Percentiles rank a stretch among this genome's conserved stretches.
These are phyloP conservation scores for Glonium stellatum DNA, from an alignment of 495 filamentous ascomycete genomes.

Conservation along the genomic window DNA sequence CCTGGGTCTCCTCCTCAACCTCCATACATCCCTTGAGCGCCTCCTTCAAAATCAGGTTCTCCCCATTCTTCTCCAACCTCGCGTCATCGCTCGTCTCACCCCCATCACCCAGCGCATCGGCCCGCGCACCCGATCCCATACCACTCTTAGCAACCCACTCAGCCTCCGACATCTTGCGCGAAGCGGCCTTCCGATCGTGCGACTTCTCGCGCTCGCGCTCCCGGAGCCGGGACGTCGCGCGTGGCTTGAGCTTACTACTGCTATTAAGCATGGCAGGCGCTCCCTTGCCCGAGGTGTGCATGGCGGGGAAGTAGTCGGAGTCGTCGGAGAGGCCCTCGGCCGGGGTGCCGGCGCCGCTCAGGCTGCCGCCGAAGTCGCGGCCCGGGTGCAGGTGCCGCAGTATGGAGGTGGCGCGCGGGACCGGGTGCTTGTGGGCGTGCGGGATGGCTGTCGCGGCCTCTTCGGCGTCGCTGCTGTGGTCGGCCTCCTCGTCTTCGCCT, in stretches of 20 bases:
- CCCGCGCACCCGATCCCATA: conserved; percentile 35
- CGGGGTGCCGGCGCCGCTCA: conserved; percentile 24
- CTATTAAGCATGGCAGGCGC: too few species aligned
- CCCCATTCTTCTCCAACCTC: conserved; percentile 1
- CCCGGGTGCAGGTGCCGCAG: conserved; percentile 13
- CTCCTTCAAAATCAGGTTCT: conserved; percentile 17
- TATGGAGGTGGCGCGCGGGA: conserved; percentile 15
- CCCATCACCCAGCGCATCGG: conserved; percentile 38
- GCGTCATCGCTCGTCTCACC: conserved; percentile 19
- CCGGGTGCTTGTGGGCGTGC: conserved; percentile 10
- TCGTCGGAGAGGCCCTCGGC: conserved; percentile 36
- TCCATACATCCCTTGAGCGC: conserved; percentile 26
- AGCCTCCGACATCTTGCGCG: conserved; percentile 28
- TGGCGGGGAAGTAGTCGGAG: conserved; percentile 29
- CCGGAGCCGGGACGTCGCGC: conserved; percentile 17
- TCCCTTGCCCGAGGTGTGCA: not conserved
- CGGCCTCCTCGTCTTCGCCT: not conserved
- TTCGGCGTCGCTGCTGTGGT: conserved; percentile 12
- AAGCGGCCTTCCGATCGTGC: conserved; percentile 20
- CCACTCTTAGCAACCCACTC: conserved; percentile 35
- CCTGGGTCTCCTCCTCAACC: conserved; percentile 19
- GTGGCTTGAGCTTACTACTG: not conserved
- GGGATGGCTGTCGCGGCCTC: conserved; percentile 7
- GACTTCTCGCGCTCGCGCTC: conserved; percentile 12
- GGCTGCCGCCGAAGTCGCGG: conserved; percentile 22